Evolutionary conservation across 2,329 filamentous ascomycete species (phyloP).

Genomic region (Aspergillus tanneri): DNA sequence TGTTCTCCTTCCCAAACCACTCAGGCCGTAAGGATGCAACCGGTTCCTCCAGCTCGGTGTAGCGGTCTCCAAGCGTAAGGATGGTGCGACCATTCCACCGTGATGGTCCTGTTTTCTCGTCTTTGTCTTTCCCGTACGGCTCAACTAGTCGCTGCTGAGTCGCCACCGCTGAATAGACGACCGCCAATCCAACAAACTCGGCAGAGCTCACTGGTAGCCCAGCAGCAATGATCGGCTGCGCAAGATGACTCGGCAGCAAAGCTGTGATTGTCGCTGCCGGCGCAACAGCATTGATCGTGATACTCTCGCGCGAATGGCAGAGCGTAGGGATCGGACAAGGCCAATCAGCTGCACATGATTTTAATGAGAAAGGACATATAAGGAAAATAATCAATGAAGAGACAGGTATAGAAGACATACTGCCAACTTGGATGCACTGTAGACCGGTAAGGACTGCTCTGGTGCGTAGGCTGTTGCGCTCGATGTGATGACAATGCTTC

Average conservation of each 20-base stretch:
- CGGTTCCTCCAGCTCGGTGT: conserved; percentile 33
- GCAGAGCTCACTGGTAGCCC: conserved; percentile 37
- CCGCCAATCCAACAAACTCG: conserved; percentile 35
- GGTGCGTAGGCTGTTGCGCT: conserved; percentile 41
- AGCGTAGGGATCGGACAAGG: conserved; percentile 36
- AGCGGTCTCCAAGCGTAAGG: conserved; percentile 36
- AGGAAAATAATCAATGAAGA: too few relatives aligned
- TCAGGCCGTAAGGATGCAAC: conserved; percentile 18
- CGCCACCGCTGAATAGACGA: conserved; percentile 42
- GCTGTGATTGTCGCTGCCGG: conserved; percentile 25
- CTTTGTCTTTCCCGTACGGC: conserved; percentile 37
- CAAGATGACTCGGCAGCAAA: conserved; percentile 32
- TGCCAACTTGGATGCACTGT: conserved; percentile 24
- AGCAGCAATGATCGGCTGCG: conserved; percentile 30
- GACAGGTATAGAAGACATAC: conserved; percentile 9
- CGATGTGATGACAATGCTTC: conserved; percentile 42
- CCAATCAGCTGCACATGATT: conserved; percentile 31
- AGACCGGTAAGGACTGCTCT: conserved; percentile 40
- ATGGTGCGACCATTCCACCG: conserved; percentile 40
- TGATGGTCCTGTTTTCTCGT: conserved; percentile 11
- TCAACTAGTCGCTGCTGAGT: conserved; percentile 33
- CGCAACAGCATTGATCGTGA: conserved; percentile 43
- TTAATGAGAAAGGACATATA: too few relatives aligned
- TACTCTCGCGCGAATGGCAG: conserved; percentile 24
- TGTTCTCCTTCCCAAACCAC: conserved; percentile 38